phyloP scores from a whole-genome alignment of 371 early-diverging fungal genomes.

The Nematocida ausubeli region DNA sequence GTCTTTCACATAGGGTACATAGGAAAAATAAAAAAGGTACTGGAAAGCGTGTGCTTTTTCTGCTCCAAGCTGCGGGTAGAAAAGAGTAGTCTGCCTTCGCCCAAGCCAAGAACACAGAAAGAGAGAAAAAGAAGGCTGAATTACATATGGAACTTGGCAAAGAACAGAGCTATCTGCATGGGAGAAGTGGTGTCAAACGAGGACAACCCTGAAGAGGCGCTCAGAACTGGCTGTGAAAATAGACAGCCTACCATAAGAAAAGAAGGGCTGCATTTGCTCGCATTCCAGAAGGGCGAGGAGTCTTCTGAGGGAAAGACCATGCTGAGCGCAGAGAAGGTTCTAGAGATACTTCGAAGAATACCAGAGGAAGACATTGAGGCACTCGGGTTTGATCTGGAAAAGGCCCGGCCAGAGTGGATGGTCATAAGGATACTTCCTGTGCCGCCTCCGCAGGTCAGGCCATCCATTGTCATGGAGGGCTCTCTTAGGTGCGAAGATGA shows the following conservation, averaged over 20 bases:
- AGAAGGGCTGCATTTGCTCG: slow-evolving; percentile 79
- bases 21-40: slow-evolving; percentile 81
- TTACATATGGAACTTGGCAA: slow-evolving; percentile 84
- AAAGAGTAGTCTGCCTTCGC: slow-evolving; percentile 64
- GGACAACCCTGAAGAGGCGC: slow-evolving; percentile 68
- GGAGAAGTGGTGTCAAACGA: slow-evolving; percentile 68
- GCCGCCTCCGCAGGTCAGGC: slow-evolving; percentile 94
- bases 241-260: slow-evolving; percentile 82
- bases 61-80: slow-evolving; percentile 88
- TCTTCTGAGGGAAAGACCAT: slow-evolving; percentile 67
- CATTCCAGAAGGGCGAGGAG: slow-evolving; percentile 69
- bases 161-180: slow-evolving; percentile 79
- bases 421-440: slow-evolving; percentile 85
- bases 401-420: slow-evolving; percentile 96
- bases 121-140: slow-evolving; percentile 66
- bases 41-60: slow-evolving; percentile 93
- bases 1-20: slow-evolving; percentile 78
- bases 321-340: slow-evolving; percentile 76
- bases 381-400: slow-evolving; percentile 85
- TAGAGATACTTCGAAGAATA: slow-evolving; percentile 82
- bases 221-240: slow-evolving; percentile 73
- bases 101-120: slow-evolving; percentile 53
- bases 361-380: slow-evolving; percentile 77
- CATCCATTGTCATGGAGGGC: slow-evolving; percentile 92
- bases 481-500: slow-evolving; percentile 86